Base-by-base conservation (phyloP, 495 filamentous ascomycete genomes). In the Neurospora sp. region DNA sequence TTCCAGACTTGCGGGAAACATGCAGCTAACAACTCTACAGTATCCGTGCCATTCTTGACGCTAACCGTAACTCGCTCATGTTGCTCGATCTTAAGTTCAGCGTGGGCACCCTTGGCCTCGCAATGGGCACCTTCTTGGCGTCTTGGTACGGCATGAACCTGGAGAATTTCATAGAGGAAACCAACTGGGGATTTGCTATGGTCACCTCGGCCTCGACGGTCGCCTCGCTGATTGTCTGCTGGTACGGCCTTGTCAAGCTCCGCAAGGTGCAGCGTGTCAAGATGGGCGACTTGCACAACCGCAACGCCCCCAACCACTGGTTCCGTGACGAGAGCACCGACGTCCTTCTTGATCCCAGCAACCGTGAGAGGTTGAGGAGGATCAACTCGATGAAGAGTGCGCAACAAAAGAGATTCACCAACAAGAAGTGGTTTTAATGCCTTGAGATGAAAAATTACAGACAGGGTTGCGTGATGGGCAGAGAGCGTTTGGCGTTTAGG, bases 71-170 rank as follows among this genome's bases (percentile, higher is more conserved):
- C 86, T 93, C 93, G 22, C 92, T 99, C 76, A 99, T 99, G 96
- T 88, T 98, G 22, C 89, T 99, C 41, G 96, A 98, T 71, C 89
- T 99, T 70, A 97, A 97, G 80, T 97, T 99, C 84, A 95, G 91
- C 78, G 95, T 99, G 72, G 93, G 93, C 45, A 98, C 96, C 3
- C 88, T 99, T 10, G 94, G 94, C 3, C 88, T 99, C 40, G 94
- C 92, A 72, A 91, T 93, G 76, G 96, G 96, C 40, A 97, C 96
- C 69, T 94, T 98, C 78, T 88, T 97, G 78, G 96, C 96, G 38
- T 94, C 93, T n/a, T 89, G 98, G 14, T 98, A 98, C 85, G 96
- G 96, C 76, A 98, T 98, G 94, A 99, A 99, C 83, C 85, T 99
- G 74, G 96, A 97, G 79, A 98, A 98, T 82, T 99, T 98, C 81